Evolutionary conservation across 2,329 filamentous ascomycete species (phyloP), one percentile per base, ranked within the genome.

Genomic region (Diaporthe velutina): DNA sequence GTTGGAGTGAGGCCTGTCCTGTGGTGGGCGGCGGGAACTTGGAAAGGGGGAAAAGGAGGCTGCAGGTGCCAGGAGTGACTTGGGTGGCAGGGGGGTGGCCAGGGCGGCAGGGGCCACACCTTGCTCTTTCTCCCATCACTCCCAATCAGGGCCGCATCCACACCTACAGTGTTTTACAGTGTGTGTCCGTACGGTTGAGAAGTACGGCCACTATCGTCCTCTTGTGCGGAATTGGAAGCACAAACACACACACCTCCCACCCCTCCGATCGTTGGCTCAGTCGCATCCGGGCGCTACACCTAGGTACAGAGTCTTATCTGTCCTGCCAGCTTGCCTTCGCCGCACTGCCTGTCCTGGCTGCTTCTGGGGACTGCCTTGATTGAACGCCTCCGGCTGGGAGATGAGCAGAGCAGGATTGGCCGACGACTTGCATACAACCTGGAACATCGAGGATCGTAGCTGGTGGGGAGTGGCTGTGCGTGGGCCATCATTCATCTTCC

Each of bases 11-110:
- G 48, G 64, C 64, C 48, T 54, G 64, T 68, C 64, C 64, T 40
- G 64, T 40, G 33, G 64, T 45, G 30, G 73, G 66, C 38, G 42
- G 73, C 71, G 61, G 67, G 73, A 74, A 76, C 73, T 70, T 70
- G 68, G 72, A 74, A 71, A 74, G 75, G 75, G 75, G 75, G 35
- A 76, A 76, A 74, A 76, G 75, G 75, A 76, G 75, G 68, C 75
- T 76, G 75, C 75, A 74, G 68, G 61, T 76, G 75, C 75, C 75
- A 76, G 75, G 75, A 74, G 73, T 54, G 45, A 68, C 64, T 68
- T 68, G 13, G 64, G 38, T 12, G 45, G 64, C 64, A 68, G 64
- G 64, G 64, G 64, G 64, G n/a, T 45, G 38, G 58, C 38, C 60
- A 64, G 60, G 60, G 60, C 40, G 40, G 61, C 64, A 68, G 64